These are phyloP conservation scores for Aspergillus bertholletiae DNA, from an alignment of 495 filamentous ascomycete genomes.

Conservation along the genomic window DNA sequence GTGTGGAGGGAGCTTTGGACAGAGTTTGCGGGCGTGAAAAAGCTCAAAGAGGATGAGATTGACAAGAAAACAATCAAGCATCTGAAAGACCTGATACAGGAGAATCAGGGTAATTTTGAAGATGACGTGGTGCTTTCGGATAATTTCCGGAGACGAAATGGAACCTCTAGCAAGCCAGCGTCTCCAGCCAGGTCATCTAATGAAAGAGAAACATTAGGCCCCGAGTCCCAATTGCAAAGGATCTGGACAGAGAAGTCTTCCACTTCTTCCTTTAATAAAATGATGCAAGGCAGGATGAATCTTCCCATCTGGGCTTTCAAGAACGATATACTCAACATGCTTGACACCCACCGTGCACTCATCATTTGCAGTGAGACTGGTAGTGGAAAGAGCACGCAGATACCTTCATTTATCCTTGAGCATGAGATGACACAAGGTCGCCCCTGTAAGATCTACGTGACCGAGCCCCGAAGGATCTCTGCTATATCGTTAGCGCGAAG, in stretches of 20 bases:
- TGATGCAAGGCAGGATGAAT: constrained; percentile 57
- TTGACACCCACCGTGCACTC: constrained; percentile 73
- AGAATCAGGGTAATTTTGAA: constrained; percentile 46
- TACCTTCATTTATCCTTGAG: constrained; percentile 88
- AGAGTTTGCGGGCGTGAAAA: constrained; percentile 68
- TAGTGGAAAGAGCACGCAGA: constrained; percentile 95
- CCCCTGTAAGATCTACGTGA: constrained; percentile 88
- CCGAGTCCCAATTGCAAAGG: constrained; percentile 50
- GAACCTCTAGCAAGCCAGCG: constrained; percentile 43
- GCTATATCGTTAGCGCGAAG: constrained; percentile 87
- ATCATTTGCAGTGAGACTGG: constrained; percentile 96
- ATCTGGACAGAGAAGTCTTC: constrained; percentile 70
- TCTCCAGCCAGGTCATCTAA: constrained; percentile 33
- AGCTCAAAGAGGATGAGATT: constrained; percentile 59
- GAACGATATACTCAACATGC: constrained; percentile 65
- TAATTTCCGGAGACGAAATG: constrained; percentile 61
- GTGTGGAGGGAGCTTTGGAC: constrained; percentile 84
- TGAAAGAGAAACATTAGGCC: constrained; percentile 34
- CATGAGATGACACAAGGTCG: constrained; percentile 77
- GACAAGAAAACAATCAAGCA: constrained; percentile 60
- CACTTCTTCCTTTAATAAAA: constrained; percentile 48
- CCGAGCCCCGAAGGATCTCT: constrained; percentile 93
- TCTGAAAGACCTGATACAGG: constrained; percentile 44
- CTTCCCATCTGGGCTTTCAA: constrained; percentile 89
- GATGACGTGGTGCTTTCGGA: constrained; percentile 72